Evolutionary conservation across 2,329 filamentous ascomycete species (phyloP).

Genomic region (Fusarium anthophilum): DNA sequence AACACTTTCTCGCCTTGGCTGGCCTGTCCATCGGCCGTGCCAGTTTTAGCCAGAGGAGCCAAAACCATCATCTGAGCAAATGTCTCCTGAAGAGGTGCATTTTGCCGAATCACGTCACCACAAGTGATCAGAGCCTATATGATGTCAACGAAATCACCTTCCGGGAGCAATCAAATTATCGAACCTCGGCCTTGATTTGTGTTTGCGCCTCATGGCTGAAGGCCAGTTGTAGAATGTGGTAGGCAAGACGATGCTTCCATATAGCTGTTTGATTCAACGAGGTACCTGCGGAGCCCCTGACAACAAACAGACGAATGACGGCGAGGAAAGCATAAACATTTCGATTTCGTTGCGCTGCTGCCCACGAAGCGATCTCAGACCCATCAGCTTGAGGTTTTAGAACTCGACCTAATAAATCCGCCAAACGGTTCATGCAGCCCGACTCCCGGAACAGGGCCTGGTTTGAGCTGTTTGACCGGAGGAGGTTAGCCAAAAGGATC

Average conservation of each 20-base stretch:
- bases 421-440: slow-evolving; percentile 78
- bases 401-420: slow-evolving; percentile 71
- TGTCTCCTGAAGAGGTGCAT: slow-evolving; percentile 81
- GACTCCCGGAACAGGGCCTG: slow-evolving; percentile 94
- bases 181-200: slow-evolving; percentile 82
- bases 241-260: slow-evolving; percentile 82
- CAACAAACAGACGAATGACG: slow-evolving; percentile 86
- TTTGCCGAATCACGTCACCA: slow-evolving; percentile 87
- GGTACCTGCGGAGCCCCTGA: slow-evolving; percentile 81
- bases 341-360: slow-evolving; percentile 80
- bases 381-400: slow-evolving; percentile 63
- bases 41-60: slow-evolving; percentile 58
- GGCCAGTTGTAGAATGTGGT: slow-evolving; percentile 81
- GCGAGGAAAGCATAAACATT: slow-evolving; percentile 92
- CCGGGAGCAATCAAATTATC: slow-evolving; percentile 1
- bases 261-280: slow-evolving; percentile 86
- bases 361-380: slow-evolving; percentile 75
- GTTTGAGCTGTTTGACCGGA: slow-evolving; percentile 88
- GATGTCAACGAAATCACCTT: slow-evolving; percentile 20
- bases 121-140: slow-evolving; percentile 80
- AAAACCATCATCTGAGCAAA: slow-evolving; percentile 89
- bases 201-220: slow-evolving; percentile 79
- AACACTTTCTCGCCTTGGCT: slow-evolving; percentile 74
- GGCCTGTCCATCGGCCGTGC: slow-evolving; percentile 51
- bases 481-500: slow-evolving; percentile 87